These are phyloP conservation scores for Aspergillus sp. DNA, from an alignment of 2,329 filamentous ascomycete genomes.

Conservation along the genomic window DNA sequence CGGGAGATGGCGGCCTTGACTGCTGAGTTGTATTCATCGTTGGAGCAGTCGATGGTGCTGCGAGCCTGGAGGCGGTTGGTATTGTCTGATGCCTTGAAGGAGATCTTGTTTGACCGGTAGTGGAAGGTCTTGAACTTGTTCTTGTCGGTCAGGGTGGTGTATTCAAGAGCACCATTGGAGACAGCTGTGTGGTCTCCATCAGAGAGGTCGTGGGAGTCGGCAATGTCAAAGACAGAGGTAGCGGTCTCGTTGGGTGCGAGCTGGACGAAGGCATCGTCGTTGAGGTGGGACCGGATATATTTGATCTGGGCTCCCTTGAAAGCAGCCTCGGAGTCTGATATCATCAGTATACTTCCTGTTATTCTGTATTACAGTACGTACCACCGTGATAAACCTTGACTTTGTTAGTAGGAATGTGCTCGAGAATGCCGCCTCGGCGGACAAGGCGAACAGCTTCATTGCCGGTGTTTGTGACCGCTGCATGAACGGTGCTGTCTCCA, in stretches of 20 bases:
- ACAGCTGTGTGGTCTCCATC: too few species aligned
- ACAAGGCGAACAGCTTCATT: slow-evolving; percentile 11
- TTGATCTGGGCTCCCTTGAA: slow-evolving; percentile 7
- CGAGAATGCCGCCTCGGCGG: slow-evolving; percentile 13
- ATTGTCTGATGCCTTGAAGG: too few species aligned
- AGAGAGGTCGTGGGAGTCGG: slow-evolving; percentile 10
- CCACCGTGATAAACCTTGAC: slow-evolving; percentile 7
- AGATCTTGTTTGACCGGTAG: too few species aligned
- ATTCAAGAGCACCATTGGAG: too few species aligned
- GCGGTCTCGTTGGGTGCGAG: slow-evolving; percentile 14
- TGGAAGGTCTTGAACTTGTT: too few species aligned
- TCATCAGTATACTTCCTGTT: background rate
- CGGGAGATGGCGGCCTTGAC: too few species aligned
- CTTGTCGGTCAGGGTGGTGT: too few species aligned
- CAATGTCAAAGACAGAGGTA: slow-evolving; percentile 13
- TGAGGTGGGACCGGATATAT: slow-evolving; percentile 3
- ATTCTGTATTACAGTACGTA: background rate
- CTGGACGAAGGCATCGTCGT: slow-evolving; percentile 10
- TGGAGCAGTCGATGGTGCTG: too few species aligned
- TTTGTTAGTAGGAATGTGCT: slow-evolving; percentile 13
- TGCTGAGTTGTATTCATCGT: too few species aligned
- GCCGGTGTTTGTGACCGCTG: slow-evolving; percentile 10
- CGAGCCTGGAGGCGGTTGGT: too few species aligned
- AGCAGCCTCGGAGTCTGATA: background rate
- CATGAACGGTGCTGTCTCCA: slow-evolving; percentile 12